Evolutionary conservation across 2,329 filamentous ascomycete species (phyloP), one percentile per base, ranked within the genome.

Genomic region (Penicillium sp.): DNA sequence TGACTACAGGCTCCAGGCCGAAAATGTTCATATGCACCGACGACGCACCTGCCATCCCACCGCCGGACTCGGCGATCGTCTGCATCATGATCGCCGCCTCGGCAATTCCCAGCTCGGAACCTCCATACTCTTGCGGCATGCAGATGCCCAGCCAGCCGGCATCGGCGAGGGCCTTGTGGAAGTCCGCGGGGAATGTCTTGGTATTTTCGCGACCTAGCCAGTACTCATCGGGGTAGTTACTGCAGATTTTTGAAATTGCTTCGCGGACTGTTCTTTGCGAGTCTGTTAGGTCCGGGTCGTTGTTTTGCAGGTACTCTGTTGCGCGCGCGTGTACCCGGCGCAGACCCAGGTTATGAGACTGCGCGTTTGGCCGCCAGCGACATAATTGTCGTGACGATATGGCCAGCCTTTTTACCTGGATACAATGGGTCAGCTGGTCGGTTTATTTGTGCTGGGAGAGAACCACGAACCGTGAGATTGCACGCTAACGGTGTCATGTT

Each of bases 1-100:
- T 82, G 13, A 77, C 75, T 0, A 82, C 79, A 0, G 80, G 80
- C 51, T 79, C 78, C 2, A 82, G 66, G 0, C 79, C 80, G 61
- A 82, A 83, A 31, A 83, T 81, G 57, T 83, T 82, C 78, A 82
- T 82, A 56, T 82, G 80, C 13, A 82, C 76, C 1, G 77, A 76
- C 7, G 75, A 78, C 1, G 77, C 76, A 5, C 73, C 81, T 1
- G 77, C 76, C 70, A 79, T 78, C 2, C 79, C 80, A 5, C 75
- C 80, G 0, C 80, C 80, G 1, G 72, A 76, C 66, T 82, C 80
- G 2, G 80, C 75, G 19, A 82, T 78, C 3, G 80, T 82, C 61
- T 82, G 79, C 78, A 82, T 79, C 80, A 82, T 82, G 3, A 81
- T 72, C 0, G 78, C 76, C 0, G 80, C 80, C 66, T 82, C 79